A percentile compares a stretch with the other conserved stretches of the same genome.
Evolutionary conservation across 2,329 filamentous ascomycete species (phyloP).

Genomic region (Fusarium odoratissimum): DNA sequence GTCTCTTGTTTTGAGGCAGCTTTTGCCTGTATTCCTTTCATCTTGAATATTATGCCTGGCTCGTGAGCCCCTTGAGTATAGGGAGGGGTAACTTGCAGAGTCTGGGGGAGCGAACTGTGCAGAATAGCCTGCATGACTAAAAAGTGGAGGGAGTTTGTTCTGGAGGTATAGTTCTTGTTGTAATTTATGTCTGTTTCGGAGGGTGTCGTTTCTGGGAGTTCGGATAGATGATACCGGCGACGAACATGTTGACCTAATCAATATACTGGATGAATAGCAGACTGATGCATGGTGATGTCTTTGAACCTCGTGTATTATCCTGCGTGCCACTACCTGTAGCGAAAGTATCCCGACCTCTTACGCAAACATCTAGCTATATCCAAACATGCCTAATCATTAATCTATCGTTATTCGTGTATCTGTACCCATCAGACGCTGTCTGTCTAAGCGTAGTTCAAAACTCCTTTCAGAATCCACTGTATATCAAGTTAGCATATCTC

Average conservation of each 20-base stretch:
- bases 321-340: background rate
- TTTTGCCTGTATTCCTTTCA: conserved; percentile 20
- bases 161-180: conserved; percentile 7
- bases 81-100: conserved; percentile 15
- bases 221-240: conserved; percentile 45
- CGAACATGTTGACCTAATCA: conserved; percentile 34
- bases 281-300: background rate
- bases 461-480: conserved; percentile 73
- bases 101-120: background rate
- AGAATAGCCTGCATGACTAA: conserved; percentile 10
- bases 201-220: conserved; percentile 31
- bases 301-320: background rate
- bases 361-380: background rate
- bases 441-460: conserved; percentile 57
- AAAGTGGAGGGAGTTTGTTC: conserved; percentile 17
- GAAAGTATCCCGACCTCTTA: background rate
- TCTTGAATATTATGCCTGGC: conserved; percentile 31
- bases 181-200: conserved; percentile 7
- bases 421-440: background rate
- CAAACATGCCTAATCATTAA: conserved; percentile 5
- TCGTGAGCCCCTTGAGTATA: conserved; percentile 1
- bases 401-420: conserved; percentile 33
- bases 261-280: conserved; percentile 32
- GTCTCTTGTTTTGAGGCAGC: conserved; percentile 22
- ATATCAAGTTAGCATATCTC: background rate